phyloP scores from a whole-genome alignment of 2,329 filamentous ascomycete species.

The Elsinoe necatrix region DNA sequence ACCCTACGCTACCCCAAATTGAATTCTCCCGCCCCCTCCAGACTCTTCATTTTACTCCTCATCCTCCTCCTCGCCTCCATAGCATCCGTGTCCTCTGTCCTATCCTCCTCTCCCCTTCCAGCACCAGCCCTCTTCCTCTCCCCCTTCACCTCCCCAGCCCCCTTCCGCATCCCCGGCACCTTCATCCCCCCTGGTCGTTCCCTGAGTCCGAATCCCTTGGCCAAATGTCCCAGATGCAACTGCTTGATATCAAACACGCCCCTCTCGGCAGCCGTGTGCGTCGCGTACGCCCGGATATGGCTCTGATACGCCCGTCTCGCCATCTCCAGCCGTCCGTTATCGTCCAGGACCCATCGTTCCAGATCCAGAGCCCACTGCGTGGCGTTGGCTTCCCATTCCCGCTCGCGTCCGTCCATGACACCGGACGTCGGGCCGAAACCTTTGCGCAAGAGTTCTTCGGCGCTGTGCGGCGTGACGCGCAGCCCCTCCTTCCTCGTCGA shows the following conservation, averaged over 20 bases:
- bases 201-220: conserved; percentile 84
- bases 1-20: conserved; percentile 42
- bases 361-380: conserved; percentile 60
- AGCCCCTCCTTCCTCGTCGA: conserved; percentile 59
- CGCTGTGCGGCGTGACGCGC: conserved; percentile 43
- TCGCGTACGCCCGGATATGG: conserved; percentile 89
- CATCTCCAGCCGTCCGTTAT: conserved; percentile 64
- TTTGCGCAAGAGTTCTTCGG: conserved; percentile 59
- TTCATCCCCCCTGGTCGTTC: conserved; percentile 78
- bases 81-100: conserved; percentile 28
- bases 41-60: conserved; percentile 45
- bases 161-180: conserved; percentile 43
- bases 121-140: conserved; percentile 29
- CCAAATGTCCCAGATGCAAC: conserved; percentile 83
- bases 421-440: conserved; percentile 43
- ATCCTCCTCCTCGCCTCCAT: conserved; percentile 45
- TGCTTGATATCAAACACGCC: conserved; percentile 84
- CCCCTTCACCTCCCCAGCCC: conserved; percentile 40
- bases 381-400: conserved; percentile 55
- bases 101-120: conserved; percentile 27
- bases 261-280: conserved; percentile 78
- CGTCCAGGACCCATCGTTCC: conserved; percentile 57
- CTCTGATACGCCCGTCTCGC: conserved; percentile 82
- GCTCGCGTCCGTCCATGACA: conserved; percentile 30
- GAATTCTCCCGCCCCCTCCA: conserved; percentile 48